A percentile compares a stretch with the other conserved stretches of the same genome.
Conservation (phyloP, 768 basidiomycete species). For the Russula griseocarnosa region DNA sequence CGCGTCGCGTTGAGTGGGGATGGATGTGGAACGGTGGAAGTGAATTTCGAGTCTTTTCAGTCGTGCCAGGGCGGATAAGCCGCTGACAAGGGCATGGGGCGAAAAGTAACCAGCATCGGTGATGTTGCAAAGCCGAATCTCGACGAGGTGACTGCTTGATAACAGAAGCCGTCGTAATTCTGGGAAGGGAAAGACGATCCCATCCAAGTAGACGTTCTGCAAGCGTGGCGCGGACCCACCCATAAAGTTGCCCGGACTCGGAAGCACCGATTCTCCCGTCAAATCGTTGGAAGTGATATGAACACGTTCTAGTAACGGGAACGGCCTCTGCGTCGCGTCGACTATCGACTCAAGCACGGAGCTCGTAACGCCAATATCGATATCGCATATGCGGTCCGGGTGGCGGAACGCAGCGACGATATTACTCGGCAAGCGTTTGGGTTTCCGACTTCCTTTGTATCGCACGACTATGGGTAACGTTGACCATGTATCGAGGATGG, state of each 20-base stretch:
- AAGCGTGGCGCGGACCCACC: constrained; percentile 5
- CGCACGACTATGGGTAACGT: background rate
- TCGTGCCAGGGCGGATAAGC: background rate
- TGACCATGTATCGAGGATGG: constrained; percentile 5
- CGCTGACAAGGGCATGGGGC: background rate
- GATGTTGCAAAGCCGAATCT: background rate
- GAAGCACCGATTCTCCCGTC: constrained; percentile 37
- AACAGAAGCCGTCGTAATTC: background rate
- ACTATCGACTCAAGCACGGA: constrained; percentile 26
- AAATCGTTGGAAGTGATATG: constrained; percentile 33
- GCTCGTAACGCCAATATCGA: background rate
- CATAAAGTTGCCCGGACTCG: background rate
- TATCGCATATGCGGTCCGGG: background rate
- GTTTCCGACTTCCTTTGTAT: background rate
- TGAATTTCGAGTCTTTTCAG: background rate
- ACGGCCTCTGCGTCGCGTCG: constrained; percentile 33
- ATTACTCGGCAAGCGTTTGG: background rate
- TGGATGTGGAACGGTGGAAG: background rate
- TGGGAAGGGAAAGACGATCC: background rate
- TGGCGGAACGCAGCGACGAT: background rate
- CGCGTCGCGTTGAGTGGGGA: background rate
- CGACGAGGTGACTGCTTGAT: background rate
- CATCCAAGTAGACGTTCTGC: background rate
- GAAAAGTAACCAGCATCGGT: background rate
- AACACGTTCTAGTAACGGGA: constrained; percentile 18